Conservation (phyloP, 768 basidiomycete species). For the Tephrocybe rancida region DNA sequence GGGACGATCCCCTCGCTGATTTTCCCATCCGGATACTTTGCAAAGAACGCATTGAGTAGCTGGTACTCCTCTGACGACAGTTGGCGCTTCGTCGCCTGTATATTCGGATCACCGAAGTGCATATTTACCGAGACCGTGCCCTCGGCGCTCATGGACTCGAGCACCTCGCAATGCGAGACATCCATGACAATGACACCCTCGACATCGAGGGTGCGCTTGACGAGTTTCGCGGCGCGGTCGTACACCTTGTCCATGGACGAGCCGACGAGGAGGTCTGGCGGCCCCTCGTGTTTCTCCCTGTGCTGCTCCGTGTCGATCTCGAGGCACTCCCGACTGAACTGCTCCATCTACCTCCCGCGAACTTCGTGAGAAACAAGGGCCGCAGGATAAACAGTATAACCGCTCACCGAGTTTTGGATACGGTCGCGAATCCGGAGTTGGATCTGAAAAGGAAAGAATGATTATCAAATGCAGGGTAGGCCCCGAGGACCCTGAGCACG, state of each 20-base stretch:
- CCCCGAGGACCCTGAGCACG: background rate
- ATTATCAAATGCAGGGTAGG: background rate
- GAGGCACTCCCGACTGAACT: slow-evolving; percentile 92
- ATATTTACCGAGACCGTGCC: slow-evolving; percentile 68
- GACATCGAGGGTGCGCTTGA: slow-evolving; percentile 88
- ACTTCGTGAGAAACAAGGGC: slow-evolving; percentile 2
- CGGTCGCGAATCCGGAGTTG: slow-evolving; percentile 88
- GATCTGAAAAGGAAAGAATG: slow-evolving; percentile 48
- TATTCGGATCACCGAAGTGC: slow-evolving; percentile 65
- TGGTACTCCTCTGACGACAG: slow-evolving; percentile 74
- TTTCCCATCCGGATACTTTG: slow-evolving; percentile 80
- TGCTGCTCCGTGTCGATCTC: slow-evolving; percentile 77
- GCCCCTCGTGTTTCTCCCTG: slow-evolving; percentile 31
- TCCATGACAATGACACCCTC: slow-evolving; percentile 94
- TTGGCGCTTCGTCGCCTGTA: slow-evolving; percentile 52
- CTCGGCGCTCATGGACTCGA: slow-evolving; percentile 68
- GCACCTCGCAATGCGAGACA: slow-evolving; percentile 86
- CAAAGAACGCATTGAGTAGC: slow-evolving; percentile 76
- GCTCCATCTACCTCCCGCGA: slow-evolving; percentile 70
- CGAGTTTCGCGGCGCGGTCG: slow-evolving; percentile 85
- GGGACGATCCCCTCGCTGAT: slow-evolving; percentile 88
- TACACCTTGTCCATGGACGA: slow-evolving; percentile 87
- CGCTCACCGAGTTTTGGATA: slow-evolving; percentile 87
- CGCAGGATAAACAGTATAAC: too few species aligned
- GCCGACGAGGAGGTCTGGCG: slow-evolving; percentile 37